Evolutionary conservation across 2,329 filamentous ascomycete genomes (phyloP), one percentile per base, ranked within the genome.

Genomic region (Pyricularia pennisetigena): DNA sequence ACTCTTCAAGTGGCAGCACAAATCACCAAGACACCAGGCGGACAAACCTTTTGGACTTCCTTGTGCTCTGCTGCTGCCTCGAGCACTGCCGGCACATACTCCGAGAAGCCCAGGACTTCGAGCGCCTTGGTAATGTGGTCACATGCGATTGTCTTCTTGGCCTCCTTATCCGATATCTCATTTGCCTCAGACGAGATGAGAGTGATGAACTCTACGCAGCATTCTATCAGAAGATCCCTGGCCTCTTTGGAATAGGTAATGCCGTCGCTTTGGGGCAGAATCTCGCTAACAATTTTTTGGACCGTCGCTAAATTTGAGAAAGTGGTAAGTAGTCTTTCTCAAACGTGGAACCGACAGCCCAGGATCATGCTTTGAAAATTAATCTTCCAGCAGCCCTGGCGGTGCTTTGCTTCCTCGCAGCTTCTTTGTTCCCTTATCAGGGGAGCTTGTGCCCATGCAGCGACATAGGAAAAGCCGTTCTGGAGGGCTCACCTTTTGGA

Each of bases 141-240:
- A 78, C 93, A 97, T 14, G 94, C 94, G 74, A 99, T 99, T 4
- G 95, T 99, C 85, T 99, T 99, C 83, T 99, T 99, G 66, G 94
- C 93, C 76, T 99, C 95, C 79, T 97, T 97, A 78, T 99, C 95
- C 14, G 94, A 96, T 72, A 99, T 99, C 75, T 99, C 95, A 79
- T 99, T 99, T 71, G 95, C 95, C 81, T 99, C 94, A 65, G 93
- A 97, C n/a, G 94, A 97, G 73, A 99, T 91, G 75, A 99, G 87
- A 23, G 95, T 98, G 79, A 99, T 97, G 79, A 99, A 99, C 79
- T 99, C 95, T 75, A 99, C 94, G 76, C 95, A 99, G 82, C 95
- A 98, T 82, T 98, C 95, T 75, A 99, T 99, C 67, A 99, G 85
- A 2, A 98, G 85, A 76, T 99, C 95, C 70, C 95, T 90, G 14